Percentiles rank a stretch among this genome's conserved stretches.
These are phyloP conservation scores for Skeletonema menzelii DNA, from an alignment of 108 stramenopile genomes.

Conservation along the genomic window DNA sequence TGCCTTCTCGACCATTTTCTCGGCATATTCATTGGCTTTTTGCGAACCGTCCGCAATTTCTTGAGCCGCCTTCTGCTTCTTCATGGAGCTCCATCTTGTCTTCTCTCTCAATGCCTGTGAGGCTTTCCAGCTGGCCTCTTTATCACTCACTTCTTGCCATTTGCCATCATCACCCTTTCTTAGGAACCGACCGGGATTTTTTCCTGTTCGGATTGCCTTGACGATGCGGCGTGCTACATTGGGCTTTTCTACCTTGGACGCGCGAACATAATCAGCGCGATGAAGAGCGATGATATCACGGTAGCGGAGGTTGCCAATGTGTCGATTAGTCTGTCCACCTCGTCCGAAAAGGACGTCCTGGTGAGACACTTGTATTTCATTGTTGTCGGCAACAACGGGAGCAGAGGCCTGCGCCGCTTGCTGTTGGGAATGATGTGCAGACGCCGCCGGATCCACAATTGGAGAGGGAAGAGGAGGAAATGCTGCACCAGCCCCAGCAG, in stretches of 20 bases:
- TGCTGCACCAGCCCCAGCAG: not conserved
- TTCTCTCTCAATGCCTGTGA: conserved; percentile 74
- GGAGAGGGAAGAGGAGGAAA: not conserved
- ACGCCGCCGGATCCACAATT: not conserved
- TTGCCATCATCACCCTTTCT: conserved; percentile 59
- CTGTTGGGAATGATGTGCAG: not conserved
- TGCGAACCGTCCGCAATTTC: not conserved
- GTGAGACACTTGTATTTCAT: not conserved
- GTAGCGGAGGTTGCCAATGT: conserved; percentile 75
- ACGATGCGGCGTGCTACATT: conserved; percentile 77
- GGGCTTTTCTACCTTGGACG: conserved; percentile 78
- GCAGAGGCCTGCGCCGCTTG: not conserved
- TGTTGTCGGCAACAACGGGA: not conserved
- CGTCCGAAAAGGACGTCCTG: conserved; percentile 66
- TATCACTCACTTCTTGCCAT: conserved; percentile 78
- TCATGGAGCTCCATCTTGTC: conserved; percentile 43
- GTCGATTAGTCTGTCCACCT: conserved; percentile 81
- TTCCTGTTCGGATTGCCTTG: conserved; percentile 35
- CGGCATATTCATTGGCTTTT: not conserved
- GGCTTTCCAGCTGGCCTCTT: conserved; percentile 49
- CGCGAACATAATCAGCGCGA: conserved; percentile 71
- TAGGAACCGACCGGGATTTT: conserved; percentile 58
- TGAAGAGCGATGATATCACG: conserved; percentile 76
- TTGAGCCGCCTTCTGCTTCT: conserved; percentile 5
- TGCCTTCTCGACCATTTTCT: conserved; percentile 14